Evolutionary conservation across 352 stramenopile genomes (phyloP).

Genomic region (Globisporangium okanoganense): DNA sequence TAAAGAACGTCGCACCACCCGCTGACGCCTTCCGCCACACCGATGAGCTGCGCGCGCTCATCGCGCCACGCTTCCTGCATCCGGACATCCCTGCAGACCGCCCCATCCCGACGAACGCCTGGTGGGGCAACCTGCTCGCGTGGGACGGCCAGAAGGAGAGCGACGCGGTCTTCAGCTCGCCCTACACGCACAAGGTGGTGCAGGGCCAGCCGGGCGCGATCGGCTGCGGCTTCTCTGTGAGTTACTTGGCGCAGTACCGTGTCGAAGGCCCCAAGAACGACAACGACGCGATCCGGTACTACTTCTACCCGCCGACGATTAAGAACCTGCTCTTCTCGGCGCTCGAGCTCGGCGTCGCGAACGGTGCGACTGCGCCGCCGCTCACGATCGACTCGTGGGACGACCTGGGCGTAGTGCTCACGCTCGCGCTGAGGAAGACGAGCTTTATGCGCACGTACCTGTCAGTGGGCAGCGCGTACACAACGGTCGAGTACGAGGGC

Average conservation of each 20-base stretch:
- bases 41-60: slow-evolving; percentile 45
- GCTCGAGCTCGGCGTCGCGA: slow-evolving; percentile 29
- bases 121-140: slow-evolving; percentile 82
- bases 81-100: slow-evolving; percentile 15
- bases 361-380: slow-evolving; percentile 1
- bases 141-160: slow-evolving; percentile 50
- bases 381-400: slow-evolving; percentile 70
- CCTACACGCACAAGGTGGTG: slow-evolving; percentile 67
- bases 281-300: slow-evolving; percentile 81
- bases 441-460: slow-evolving; percentile 50
- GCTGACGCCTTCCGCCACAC: slow-evolving; percentile 40
- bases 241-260: slow-evolving; percentile 74
- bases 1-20: slow-evolving; percentile 22
- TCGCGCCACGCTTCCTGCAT: slow-evolving; percentile 42
- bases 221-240: slow-evolving; percentile 49
- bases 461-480: slow-evolving; percentile 72
- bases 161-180: slow-evolving; percentile 66
- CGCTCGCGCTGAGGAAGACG: slow-evolving; percentile 18
- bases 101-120: slow-evolving; percentile 75
- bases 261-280: slow-evolving; percentile 64
- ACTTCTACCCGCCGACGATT: slow-evolving; percentile 71
- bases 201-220: slow-evolving; percentile 26
- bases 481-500: slow-evolving; percentile 62
- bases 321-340: slow-evolving; percentile 77
- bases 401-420: slow-evolving; percentile 63